These are phyloP conservation scores for Globisporangium echinulatum DNA, from an alignment of 352 stramenopile species.

Conservation along the genomic window DNA sequence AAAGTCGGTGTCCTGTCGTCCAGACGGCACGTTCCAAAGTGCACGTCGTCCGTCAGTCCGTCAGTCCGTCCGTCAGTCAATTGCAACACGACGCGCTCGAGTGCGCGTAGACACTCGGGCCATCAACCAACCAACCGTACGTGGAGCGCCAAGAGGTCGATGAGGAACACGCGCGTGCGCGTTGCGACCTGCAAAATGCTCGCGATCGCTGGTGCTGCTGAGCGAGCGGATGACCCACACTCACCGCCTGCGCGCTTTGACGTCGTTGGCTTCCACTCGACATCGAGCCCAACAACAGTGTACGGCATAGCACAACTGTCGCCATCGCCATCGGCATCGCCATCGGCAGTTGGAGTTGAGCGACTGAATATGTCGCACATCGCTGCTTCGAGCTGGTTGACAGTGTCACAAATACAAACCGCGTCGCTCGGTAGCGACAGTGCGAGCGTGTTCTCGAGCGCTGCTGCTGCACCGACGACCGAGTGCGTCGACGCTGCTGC, in stretches of 20 bases:
- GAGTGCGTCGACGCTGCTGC: too few species aligned
- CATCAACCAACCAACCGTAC: constrained; percentile 18
- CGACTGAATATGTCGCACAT: constrained; percentile 22
- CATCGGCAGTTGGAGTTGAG: neutral
- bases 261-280: constrained; percentile 56
- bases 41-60: neutral
- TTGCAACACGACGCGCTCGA: neutral
- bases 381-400: constrained; percentile 17
- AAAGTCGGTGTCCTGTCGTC: constrained; percentile 26
- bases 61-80: neutral
- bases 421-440: constrained; percentile 15
- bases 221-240: neutral
- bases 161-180: constrained; percentile 33
- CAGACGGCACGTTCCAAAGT: too few species aligned
- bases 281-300: constrained; percentile 37
- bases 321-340: neutral
- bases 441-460: constrained; percentile 19
- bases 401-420: constrained; percentile 39
- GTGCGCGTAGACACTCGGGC: neutral
- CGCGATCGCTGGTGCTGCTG: constrained; percentile 22
- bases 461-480: neutral
- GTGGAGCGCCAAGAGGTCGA: constrained; percentile 54
- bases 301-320: too few species aligned
- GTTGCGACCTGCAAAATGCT: constrained; percentile 66
- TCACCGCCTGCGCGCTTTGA: constrained; percentile 12